Conservation (phyloP, 1,284 basidiomycete species). For the Cryptococcus sp. region DNA sequence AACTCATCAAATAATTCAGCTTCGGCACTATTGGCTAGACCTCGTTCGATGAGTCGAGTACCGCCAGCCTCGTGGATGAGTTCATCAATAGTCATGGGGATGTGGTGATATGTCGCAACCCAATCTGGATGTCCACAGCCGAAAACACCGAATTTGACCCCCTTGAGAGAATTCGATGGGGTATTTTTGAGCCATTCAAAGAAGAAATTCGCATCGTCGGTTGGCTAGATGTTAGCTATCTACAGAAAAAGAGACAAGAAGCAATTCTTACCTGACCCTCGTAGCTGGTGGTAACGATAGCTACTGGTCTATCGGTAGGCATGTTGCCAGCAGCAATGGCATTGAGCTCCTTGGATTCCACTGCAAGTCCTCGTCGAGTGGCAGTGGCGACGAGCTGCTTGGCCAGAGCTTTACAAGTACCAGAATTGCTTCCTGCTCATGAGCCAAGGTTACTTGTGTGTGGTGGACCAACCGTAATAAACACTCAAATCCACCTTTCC, state of each 20-base stretch:
- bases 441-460: too few species aligned
- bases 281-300: conserved; percentile 56
- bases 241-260: too few species aligned
- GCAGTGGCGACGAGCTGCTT: conserved; percentile 52
- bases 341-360: conserved; percentile 49
- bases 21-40: background rate
- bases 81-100: conserved; percentile 52
- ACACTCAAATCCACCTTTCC: background rate
- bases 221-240: background rate
- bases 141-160: conserved; percentile 54
- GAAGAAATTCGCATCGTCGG: background rate
- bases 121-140: conserved; percentile 58
- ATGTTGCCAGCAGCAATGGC: conserved; percentile 50
- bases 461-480: background rate
- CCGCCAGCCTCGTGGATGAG: conserved; percentile 49
- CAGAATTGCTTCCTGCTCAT: conserved; percentile 50
- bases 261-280: conserved; percentile 47
- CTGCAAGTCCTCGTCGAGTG: conserved; percentile 49
- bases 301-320: conserved; percentile 53
- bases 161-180: conserved; percentile 23
- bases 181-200: conserved; percentile 18
- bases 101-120: conserved; percentile 55
- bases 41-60: conserved; percentile 36
- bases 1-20: background rate
- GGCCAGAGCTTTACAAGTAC: conserved; percentile 55